Conservation (phyloP, 1,284 basidiomycete species). For the Athelia psychrophila region DNA sequence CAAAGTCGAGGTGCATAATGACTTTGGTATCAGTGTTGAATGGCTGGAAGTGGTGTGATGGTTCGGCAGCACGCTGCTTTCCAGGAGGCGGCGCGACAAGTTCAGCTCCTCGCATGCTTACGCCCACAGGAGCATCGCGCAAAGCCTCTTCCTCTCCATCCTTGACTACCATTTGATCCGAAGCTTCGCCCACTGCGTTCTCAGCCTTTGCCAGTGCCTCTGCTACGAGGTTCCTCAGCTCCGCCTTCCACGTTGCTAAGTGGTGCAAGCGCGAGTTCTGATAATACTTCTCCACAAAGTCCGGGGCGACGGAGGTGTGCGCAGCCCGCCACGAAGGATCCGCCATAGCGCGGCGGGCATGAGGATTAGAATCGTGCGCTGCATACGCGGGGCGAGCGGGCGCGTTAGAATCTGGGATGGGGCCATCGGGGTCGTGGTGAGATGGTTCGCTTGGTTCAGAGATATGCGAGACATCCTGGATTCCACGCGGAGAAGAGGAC, state of each 20-base stretch:
- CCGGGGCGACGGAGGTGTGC: conserved; percentile 84
- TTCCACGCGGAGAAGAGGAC: background rate
- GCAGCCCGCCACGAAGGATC: conserved; percentile 81
- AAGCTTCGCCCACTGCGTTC: conserved; percentile 20
- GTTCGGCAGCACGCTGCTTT: conserved; percentile 31
- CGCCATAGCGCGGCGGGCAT: conserved; percentile 75
- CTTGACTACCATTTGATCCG: conserved; percentile 24
- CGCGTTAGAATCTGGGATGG: conserved; percentile 34
- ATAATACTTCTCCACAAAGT: conserved; percentile 90
- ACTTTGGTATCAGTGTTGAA: conserved; percentile 50
- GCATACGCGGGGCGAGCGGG: conserved; percentile 44
- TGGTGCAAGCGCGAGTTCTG: conserved; percentile 91
- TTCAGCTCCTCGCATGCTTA: conserved; percentile 61
- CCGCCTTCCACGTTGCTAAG: conserved; percentile 90
- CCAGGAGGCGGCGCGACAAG: conserved; percentile 46
- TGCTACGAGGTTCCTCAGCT: conserved; percentile 79
- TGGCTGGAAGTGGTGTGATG: conserved; percentile 10
- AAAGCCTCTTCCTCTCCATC: conserved; percentile 22
- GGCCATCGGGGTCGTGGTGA: conserved; percentile 36
- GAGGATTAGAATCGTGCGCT: conserved; percentile 58
- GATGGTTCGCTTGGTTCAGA: conserved; percentile 42
- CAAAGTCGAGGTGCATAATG: conserved; percentile 96
- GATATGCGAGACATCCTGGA: conserved; percentile 9
- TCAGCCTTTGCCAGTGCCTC: conserved; percentile 77
- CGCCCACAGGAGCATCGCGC: conserved; percentile 16